Percentiles rank a stretch among this genome's conserved stretches.
Evolutionary conservation across 257 asterid species (phyloP).

Genomic region (Datura wrightii): DNA sequence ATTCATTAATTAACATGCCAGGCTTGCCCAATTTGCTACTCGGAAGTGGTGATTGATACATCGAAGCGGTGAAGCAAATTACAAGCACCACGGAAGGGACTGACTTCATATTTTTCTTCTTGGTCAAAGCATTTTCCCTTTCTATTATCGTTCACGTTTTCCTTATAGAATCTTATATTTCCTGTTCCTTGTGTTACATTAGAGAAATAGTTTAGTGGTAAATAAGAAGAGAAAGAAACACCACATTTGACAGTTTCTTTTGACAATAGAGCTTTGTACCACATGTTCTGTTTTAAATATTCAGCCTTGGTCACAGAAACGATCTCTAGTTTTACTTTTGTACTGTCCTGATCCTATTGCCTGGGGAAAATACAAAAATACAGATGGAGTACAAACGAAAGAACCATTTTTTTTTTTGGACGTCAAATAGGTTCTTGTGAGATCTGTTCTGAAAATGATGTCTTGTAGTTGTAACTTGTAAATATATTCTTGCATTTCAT

Average conservation of each 20-base stretch:
- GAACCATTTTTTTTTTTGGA: neutral
- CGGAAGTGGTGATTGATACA: constrained; percentile 31
- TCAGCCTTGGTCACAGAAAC: neutral
- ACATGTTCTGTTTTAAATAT: constrained; percentile 1
- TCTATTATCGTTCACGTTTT: neutral
- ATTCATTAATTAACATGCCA: neutral
- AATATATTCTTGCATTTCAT: neutral
- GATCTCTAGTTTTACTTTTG: neutral
- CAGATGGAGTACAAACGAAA: too few species aligned
- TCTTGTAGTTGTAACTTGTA: neutral
- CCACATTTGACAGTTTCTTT: neutral
- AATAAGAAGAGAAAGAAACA: constrained; percentile 21
- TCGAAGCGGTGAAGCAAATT: constrained; percentile 32
- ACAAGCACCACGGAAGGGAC: neutral
- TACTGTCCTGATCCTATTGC: neutral
- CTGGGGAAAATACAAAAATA: neutral
- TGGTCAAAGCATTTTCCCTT: constrained; percentile 11
- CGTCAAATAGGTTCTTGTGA: neutral
- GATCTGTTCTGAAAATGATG: neutral
- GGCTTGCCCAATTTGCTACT: constrained; percentile 36
- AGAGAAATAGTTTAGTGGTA: constrained; percentile 26
- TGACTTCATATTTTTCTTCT: constrained; percentile 10
- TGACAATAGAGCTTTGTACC: constrained; percentile 6
- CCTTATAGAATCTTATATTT: constrained; percentile 16
- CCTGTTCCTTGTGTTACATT: neutral